Percentiles rank a stretch among this genome's conserved stretches.
Conservation (phyloP, 495 filamentous ascomycete genomes). For the Letharia lupina region DNA sequence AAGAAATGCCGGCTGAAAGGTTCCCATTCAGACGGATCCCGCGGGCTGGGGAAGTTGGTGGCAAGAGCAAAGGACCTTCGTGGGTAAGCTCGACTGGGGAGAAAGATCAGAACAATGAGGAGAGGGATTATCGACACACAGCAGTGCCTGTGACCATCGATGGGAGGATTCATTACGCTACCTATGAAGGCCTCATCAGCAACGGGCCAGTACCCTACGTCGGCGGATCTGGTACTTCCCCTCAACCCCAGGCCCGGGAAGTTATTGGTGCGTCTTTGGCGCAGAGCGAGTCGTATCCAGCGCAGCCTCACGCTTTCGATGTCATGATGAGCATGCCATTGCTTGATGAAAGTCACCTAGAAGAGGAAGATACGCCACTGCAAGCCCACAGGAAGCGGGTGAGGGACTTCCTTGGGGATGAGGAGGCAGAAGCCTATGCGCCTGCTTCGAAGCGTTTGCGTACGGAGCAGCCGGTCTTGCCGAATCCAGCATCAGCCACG, state of each 20-base stretch:
- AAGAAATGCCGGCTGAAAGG: not conserved
- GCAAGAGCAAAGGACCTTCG: conserved; percentile 1
- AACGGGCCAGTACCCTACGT: not conserved
- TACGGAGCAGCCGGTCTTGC: not conserved
- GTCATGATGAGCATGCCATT: not conserved
- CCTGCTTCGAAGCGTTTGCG: not conserved
- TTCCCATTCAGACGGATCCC: not conserved
- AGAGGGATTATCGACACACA: not conserved
- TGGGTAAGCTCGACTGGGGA: not conserved
- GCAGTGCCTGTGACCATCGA: not conserved
- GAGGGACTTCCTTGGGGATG: not conserved
- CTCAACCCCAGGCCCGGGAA: not conserved
- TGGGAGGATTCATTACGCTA: not conserved
- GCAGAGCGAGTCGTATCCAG: not conserved
- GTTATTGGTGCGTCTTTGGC: not conserved
- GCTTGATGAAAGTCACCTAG: not conserved
- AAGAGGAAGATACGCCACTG: not conserved
- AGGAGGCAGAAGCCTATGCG: not conserved
- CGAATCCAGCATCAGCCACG: not conserved
- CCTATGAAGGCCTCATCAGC: not conserved
- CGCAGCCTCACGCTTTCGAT: not conserved
- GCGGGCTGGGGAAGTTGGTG: not conserved
- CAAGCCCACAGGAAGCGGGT: not conserved
- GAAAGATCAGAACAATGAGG: not conserved
- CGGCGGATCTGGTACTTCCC: not conserved